These are phyloP conservation scores for Fusarium nurragi DNA, from an alignment of 2,329 filamentous ascomycete species.

Conservation along the genomic window DNA sequence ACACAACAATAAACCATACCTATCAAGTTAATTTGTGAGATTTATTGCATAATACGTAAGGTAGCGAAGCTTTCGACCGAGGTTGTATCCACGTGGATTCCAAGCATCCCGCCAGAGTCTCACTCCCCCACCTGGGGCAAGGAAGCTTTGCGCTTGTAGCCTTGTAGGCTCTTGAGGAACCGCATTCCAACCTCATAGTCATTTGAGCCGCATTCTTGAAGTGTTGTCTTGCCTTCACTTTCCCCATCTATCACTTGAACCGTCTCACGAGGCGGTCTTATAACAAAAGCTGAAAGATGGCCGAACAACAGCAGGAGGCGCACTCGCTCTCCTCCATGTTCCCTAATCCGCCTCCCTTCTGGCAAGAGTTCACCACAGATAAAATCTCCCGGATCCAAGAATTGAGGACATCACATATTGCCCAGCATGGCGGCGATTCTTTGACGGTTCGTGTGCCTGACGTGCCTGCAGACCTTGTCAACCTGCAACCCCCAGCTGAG, in stretches of 20 bases:
- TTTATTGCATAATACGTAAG: background rate
- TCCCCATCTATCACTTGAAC: background rate
- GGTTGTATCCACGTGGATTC: constrained; percentile 27
- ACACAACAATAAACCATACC: background rate
- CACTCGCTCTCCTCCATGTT: constrained; percentile 71
- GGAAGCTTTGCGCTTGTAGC: constrained; percentile 9
- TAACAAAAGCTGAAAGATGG: constrained; percentile 59
- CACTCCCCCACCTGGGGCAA: constrained; percentile 25
- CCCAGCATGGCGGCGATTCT: constrained; percentile 43
- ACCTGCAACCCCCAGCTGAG: constrained; percentile 82
- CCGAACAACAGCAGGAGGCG: constrained; percentile 61
- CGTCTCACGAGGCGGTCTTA: constrained; percentile 27
- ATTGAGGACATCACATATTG: constrained; percentile 53
- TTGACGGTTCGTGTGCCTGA: constrained; percentile 52
- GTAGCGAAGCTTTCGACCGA: constrained; percentile 10
- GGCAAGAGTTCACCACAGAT: constrained; percentile 83
- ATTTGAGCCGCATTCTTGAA: background rate
- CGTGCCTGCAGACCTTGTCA: constrained; percentile 76
- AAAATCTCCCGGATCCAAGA: constrained; percentile 69
- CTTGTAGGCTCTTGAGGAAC: constrained; percentile 1
- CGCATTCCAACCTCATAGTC: constrained; percentile 8
- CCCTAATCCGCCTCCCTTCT: constrained; percentile 89
- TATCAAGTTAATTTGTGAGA: background rate
- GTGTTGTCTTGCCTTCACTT: background rate
- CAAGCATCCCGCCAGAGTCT: constrained; percentile 23